These are phyloP conservation scores for Thuja plicata DNA, from an alignment of 83 land plant species.

Conservation along the genomic window DNA sequence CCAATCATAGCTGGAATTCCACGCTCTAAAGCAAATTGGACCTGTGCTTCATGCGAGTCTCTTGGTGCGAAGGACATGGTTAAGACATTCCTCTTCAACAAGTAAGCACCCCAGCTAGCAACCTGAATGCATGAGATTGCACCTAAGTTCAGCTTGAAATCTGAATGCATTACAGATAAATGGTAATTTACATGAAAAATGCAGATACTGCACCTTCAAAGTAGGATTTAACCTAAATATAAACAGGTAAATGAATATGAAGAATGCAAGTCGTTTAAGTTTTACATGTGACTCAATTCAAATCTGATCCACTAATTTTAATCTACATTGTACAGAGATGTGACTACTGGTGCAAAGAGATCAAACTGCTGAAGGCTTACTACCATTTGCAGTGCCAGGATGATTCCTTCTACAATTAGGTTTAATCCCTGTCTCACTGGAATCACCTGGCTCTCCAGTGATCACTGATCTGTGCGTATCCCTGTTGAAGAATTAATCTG, in stretches of 20 bases:
- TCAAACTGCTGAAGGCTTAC: too few species aligned
- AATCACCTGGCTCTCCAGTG: too few species aligned
- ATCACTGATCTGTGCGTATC: too few species aligned
- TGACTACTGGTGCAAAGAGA: too few species aligned
- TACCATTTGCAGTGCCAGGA: too few species aligned
- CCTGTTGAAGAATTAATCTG: not conserved
- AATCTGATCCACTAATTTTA: not conserved
- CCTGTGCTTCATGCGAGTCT: slow-evolving; percentile 34
- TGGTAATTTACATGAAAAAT: not conserved
- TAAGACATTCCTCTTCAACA: slow-evolving; percentile 29
- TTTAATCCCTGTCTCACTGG: too few species aligned
- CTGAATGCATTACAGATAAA: not conserved
- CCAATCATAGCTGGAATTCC: slow-evolving; percentile 59
- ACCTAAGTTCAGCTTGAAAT: not conserved
- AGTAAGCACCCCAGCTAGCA: slow-evolving; percentile 30
- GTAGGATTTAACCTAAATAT: too few species aligned
- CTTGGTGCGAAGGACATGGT: slow-evolving; percentile 56
- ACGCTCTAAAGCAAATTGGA: slow-evolving; percentile 48
- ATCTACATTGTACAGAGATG: not conserved
- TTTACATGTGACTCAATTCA: not conserved
- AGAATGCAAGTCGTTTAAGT: not conserved
- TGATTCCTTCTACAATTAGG: too few species aligned
- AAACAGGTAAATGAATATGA: not conserved
- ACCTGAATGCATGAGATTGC: slow-evolving; percentile 20
- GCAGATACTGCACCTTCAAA: not conserved